Conservation (phyloP, 768 basidiomycete species). For the Amanita jacksonii region DNA sequence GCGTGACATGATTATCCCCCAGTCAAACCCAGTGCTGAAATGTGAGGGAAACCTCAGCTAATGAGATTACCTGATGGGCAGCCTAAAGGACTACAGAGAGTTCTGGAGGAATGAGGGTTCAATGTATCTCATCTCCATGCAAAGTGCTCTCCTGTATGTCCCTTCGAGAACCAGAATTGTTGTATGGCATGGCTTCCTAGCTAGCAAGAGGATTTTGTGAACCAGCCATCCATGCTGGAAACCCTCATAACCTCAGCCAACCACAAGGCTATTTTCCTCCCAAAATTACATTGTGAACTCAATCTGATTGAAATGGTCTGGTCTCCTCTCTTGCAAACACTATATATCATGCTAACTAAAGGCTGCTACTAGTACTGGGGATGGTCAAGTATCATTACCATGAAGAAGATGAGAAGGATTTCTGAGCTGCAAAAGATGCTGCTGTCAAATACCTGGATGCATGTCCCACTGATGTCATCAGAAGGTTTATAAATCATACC, state of each 20-base stretch:
- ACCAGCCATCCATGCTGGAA: slow-evolving; percentile 26
- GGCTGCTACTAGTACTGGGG: slow-evolving; percentile 24
- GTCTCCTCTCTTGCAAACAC: slow-evolving; percentile 1
- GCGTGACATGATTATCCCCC: slow-evolving; percentile 28
- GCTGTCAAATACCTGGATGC: slow-evolving; percentile 19
- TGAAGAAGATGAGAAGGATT: slow-evolving; percentile 21
- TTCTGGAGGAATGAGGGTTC: slow-evolving; percentile 32
- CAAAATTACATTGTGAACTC: slow-evolving; percentile 38
- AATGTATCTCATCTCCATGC: slow-evolving; percentile 20
- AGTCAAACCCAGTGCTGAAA: slow-evolving; percentile 20
- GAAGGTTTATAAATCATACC: slow-evolving; percentile 25
- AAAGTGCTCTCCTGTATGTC: slow-evolving; percentile 29
- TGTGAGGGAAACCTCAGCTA: slow-evolving; percentile 21
- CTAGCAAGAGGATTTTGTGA: slow-evolving; percentile 30
- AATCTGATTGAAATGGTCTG: slow-evolving; percentile 38
- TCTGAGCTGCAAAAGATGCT: slow-evolving; percentile 22
- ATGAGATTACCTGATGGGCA: slow-evolving; percentile 24
- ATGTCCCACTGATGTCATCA: slow-evolving; percentile 29
- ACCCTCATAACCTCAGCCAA: slow-evolving; percentile 20
- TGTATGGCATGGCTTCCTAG: slow-evolving; percentile 29
- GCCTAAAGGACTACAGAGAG: slow-evolving; percentile 25
- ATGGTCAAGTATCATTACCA: slow-evolving; percentile 27
- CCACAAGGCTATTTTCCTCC: slow-evolving; percentile 30
- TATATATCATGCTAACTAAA: neutral
- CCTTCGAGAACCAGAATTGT: slow-evolving; percentile 21